Base-by-base conservation (phyloP, 1,139 yeast species). In the Eremothecium cymbalariae region DNA sequence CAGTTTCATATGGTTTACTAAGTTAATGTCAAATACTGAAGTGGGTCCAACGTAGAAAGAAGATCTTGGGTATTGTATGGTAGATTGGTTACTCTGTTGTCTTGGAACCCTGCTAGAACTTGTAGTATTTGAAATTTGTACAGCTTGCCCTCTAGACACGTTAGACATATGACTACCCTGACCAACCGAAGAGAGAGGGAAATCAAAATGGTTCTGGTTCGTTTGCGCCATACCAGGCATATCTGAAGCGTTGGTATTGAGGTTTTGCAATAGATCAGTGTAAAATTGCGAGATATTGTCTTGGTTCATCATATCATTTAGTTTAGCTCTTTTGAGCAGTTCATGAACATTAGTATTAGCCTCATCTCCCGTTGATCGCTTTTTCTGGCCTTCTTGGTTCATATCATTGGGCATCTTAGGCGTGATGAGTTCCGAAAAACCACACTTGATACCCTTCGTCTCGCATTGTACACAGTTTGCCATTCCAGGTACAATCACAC, bases 31-130 rank as follows among this genome's bases (percentile, higher is more conserved):
- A 51, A 72, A 79, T 32, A 77, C 64, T 23, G 86, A 77, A 0
- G 86, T 77, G 1, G 86, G 75, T 0, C 93, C 93, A 18, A 80
- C 74, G 48, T 74, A 79, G 51, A 79, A 80, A 22, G 85, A 76
- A 1, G 88, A 79, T 37, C 90, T 60, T 2, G 93, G 90, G 46
- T 74, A 79, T 48, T 78, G 88, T 28, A 75, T 67, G 1, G 72
- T 67, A 4, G 72, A 74, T 7, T 31, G 75, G 59, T 60, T 18
- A 7, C 25, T 23, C 12, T 14, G 8, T n/a, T 19, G 21, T 5
- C 13, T 9, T n/a, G 28, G 28, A 12, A 6, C 15, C n/a, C n/a
- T n/a, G n/a, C n/a, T n/a, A n/a, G n/a, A n/a, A n/a, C n/a, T n/a
- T n/a, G n/a, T n/a, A n/a, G n/a, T n/a, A n/a, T n/a, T n/a, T n/a